Evolutionary conservation across 345 rosid species (phyloP), one percentile per base, ranked within the genome.

Genomic region (Punica granatum): DNA sequence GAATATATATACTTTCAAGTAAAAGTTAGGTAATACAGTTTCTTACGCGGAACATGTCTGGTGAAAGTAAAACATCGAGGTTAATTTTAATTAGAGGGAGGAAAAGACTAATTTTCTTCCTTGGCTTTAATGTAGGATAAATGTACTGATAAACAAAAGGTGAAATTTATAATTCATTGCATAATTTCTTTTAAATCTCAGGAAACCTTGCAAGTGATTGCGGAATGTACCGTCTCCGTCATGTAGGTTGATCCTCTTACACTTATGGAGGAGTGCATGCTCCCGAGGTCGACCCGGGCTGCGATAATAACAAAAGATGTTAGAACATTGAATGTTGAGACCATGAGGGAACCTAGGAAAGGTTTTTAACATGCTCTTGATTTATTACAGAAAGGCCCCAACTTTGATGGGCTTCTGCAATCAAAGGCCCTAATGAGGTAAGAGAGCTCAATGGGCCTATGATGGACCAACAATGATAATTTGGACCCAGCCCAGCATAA

Each of bases 221-320:
- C 1, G 15, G 48, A 15, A 15, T 43, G 48, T 43, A 43, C 18
- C 41, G 41, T 4, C 63, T 59, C 21, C 35, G n/a, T 32, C 41
- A 18, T 60, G 2, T 8, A 7, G 9, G 7, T 1, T 60, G 16
- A n/a, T n/a, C n/a, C n/a, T n/a, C n/a, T n/a, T 7, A 60, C n/a
- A 36, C 13, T 21, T 36, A 39, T 18, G 46, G 48, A 28, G 69
- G 25, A 36, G 63, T 67, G 64, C 70, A 67, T 9, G 70, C 63
- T 36, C 70, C 70, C 4, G 70, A 67, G 25, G 70, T 67, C 26
- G 63, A 67, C 25, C 70, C 70, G 8, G 70, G 33, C 70, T 67
- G 70, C 60, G 36, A 33, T n/a, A 30, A 56, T 2, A 30, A 56
- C 2, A 30, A 26, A 7, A 13, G 23, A 46, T 18, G 53, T 46